Evolutionary conservation across 2,329 filamentous ascomycete genomes (phyloP).

Genomic region (Colletotrichum incanum): DNA sequence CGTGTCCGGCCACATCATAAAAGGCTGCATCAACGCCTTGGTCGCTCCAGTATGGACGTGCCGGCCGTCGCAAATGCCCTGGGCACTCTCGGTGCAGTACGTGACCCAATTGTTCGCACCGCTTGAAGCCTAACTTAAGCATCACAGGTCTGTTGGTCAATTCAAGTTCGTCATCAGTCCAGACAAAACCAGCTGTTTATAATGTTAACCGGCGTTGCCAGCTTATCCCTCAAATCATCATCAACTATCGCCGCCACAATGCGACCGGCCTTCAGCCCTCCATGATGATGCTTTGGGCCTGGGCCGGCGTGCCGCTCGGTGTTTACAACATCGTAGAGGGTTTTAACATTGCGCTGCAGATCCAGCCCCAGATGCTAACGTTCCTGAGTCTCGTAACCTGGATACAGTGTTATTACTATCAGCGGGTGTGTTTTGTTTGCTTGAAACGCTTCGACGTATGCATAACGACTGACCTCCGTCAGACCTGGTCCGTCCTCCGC

Average conservation of each 20-base stretch:
- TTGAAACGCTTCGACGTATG: not conserved
- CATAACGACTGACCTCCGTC: constrained; percentile 6
- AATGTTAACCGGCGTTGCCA: constrained; percentile 50
- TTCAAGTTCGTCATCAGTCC: constrained; percentile 63
- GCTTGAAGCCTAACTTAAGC: constrained; percentile 30
- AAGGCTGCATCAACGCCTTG: not conserved
- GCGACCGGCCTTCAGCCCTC: constrained; percentile 76
- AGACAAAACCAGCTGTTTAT: not conserved
- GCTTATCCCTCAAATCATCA: constrained; percentile 78
- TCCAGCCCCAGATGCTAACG: constrained; percentile 62
- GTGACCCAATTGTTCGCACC: constrained; percentile 36
- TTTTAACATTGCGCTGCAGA: constrained; percentile 59
- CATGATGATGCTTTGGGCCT: constrained; percentile 82
- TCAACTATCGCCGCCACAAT: constrained; percentile 78
- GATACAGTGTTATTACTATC: constrained; percentile 62
- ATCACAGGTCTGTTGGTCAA: constrained; percentile 73
- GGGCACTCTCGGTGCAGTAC: constrained; percentile 72
- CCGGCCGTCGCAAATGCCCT: constrained; percentile 71
- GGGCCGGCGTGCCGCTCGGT: constrained; percentile 77
- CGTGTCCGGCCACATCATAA: too few relatives aligned
- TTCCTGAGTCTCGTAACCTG: constrained; percentile 60
- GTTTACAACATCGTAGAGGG: constrained; percentile 61
- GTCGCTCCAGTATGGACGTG: constrained; percentile 61
- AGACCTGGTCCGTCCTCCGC: constrained; percentile 68
- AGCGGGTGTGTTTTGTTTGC: constrained; percentile 52